A percentile compares a stretch with the other conserved stretches of the same genome.
These are phyloP conservation scores for Sphagnum magellanicum DNA, from an alignment of 228 moss, liverwort and hornwort genomes.

Conservation along the genomic window DNA sequence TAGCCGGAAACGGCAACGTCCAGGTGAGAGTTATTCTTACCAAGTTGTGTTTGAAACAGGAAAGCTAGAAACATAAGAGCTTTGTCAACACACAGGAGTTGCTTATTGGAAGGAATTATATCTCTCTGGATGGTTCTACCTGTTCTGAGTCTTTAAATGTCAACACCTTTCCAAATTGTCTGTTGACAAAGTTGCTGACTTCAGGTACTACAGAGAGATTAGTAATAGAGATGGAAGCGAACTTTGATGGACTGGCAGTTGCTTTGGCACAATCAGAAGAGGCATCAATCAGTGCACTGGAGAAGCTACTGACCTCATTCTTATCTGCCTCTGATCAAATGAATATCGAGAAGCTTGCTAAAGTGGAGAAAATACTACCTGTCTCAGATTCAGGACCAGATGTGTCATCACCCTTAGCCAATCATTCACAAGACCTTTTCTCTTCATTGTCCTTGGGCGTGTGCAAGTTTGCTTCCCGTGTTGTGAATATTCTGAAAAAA, in stretches of 20 bases:
- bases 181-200: too few relatives aligned
- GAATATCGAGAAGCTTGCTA: conserved; percentile 46
- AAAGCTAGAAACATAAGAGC: too few relatives aligned
- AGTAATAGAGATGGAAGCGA: conserved; percentile 56
- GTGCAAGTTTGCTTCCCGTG: conserved; percentile 63
- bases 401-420: conserved; percentile 8
- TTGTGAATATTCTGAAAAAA: conserved; percentile 66
- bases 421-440: conserved; percentile 29
- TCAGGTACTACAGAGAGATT: conserved; percentile 54
- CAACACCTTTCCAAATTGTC: too few relatives aligned
- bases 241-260: conserved; percentile 64
- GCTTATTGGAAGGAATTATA: too few relatives aligned
- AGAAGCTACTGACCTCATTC: conserved; percentile 64
- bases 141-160: too few relatives aligned
- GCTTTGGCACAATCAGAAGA: conserved; percentile 68
- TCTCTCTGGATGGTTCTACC: too few relatives aligned
- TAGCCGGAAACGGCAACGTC: conserved; percentile 66
- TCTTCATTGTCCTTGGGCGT: conserved; percentile 40
- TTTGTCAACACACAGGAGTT: too few relatives aligned
- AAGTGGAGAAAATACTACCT: conserved; percentile 20
- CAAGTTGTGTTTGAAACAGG: too few relatives aligned
- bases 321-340: conserved; percentile 68
- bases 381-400: conserved; percentile 22
- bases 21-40: conserved; percentile 17
- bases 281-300: conserved; percentile 51